Evolutionary conservation across 1,139 yeast genomes (phyloP).

Genomic region (Groenewaldozyma auringiensis): DNA sequence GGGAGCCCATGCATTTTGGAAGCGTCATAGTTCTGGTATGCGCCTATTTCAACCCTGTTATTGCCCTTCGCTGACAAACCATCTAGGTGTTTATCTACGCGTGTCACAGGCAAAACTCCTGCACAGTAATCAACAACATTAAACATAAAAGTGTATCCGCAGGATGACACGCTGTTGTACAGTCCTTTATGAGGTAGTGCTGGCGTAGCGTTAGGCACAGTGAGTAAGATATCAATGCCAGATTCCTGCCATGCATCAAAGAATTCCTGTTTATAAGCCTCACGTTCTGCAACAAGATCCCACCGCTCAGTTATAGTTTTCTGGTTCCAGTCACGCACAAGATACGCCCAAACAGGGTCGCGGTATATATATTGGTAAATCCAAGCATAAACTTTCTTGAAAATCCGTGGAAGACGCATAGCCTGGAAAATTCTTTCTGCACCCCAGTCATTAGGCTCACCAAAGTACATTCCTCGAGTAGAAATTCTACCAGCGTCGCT

Average conservation of each 20-base stretch:
- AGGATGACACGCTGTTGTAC: conserved; percentile 32
- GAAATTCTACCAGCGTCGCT: conserved; percentile 32
- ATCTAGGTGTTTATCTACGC: conserved; percentile 44
- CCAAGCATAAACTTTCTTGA: conserved; percentile 34
- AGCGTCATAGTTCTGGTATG: conserved; percentile 44
- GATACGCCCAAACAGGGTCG: conserved; percentile 35
- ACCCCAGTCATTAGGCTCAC: conserved; percentile 35
- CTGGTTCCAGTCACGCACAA: conserved; percentile 34
- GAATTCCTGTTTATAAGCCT: conserved; percentile 32
- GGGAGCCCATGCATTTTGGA: conserved; percentile 55
- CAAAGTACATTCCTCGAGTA: conserved; percentile 27
- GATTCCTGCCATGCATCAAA: conserved; percentile 32
- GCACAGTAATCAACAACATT: conserved; percentile 53
- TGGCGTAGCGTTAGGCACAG: conserved; percentile 37
- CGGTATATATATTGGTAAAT: conserved; percentile 28
- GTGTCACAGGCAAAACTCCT: conserved; percentile 53
- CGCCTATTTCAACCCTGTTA: conserved; percentile 35
- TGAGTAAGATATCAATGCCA: conserved; percentile 33
- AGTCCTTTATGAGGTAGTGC: conserved; percentile 35
- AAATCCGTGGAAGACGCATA: conserved; percentile 30
- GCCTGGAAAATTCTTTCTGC: conserved; percentile 30
- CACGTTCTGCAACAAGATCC: conserved; percentile 34
- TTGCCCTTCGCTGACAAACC: conserved; percentile 28
- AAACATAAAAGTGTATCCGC: conserved; percentile 51
- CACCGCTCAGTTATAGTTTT: conserved; percentile 34